Evolutionary conservation across 495 filamentous ascomycete genomes (phyloP), one percentile per base, ranked within the genome.

Genomic region (Penicillium turbatum): DNA sequence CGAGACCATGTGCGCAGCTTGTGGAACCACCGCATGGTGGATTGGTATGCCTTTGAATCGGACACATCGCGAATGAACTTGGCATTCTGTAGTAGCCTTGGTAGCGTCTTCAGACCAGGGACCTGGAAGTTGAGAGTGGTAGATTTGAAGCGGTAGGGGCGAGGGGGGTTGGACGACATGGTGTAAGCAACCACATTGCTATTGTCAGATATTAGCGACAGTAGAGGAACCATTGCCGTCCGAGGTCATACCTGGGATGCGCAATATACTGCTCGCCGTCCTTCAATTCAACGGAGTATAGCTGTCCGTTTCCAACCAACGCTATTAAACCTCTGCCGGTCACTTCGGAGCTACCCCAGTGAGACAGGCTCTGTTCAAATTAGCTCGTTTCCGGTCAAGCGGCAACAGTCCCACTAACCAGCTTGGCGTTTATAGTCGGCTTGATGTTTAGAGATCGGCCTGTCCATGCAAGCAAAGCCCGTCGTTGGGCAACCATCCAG

Each of bases 391-490:
- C 7, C 9, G 11, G n/a, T 10, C 24, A 30, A 4, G 5, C 8
- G 32, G 8, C 16, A 30, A 40, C 17, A 35, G 12, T 9, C 24
- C 13, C 13, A 72, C 73, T 26, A 67, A 87, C 86, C 73, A 97
- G 75, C 53, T 78, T 84, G 29, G 76, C 77, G 54, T 90, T 91
- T 41, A 92, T 73, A 27, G 79, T 85, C 1, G 93, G 92, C 21
- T 79, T 79, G 11, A 93, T 78, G 13, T 79, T 72, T 21, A 98
- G 76, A 2, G 89, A 89, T 65, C 92, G 85, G 26, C 93, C 93
- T n/a, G 90, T 95, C 93, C 93, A 98, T 49, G 93, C 95, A 10
- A 97, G 78, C 50, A 98, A 77, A 8, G 89, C 90, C 54, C 86
- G 83, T 46, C 88, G 77, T 66, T 96, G 92, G 10, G 87, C 79